Percentiles rank a stretch among this genome's conserved stretches.
Conservation (phyloP, 306 rosid species). For the Delonix regia region DNA sequence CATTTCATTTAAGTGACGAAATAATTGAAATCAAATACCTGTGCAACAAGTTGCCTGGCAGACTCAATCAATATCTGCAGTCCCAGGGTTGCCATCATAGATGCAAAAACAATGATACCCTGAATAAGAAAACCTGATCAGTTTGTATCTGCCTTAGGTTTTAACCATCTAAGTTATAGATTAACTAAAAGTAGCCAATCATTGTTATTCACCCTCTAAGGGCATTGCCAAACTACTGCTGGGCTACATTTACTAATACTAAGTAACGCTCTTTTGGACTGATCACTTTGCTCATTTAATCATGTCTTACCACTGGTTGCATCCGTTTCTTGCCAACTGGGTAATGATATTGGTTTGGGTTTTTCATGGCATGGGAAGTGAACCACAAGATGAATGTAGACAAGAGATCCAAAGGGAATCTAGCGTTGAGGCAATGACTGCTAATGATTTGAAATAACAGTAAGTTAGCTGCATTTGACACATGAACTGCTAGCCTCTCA, state of each 20-base stretch:
- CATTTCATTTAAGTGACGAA: neutral
- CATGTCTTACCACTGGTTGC: constrained; percentile 77
- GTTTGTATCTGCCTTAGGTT: neutral
- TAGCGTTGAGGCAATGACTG: constrained; percentile 84
- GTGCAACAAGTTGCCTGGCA: constrained; percentile 43
- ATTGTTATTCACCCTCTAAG: neutral
- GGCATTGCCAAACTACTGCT: neutral
- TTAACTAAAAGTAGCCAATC: neutral
- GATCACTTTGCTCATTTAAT: neutral
- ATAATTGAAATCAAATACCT: constrained; percentile 40
- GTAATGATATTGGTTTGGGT: constrained; percentile 65
- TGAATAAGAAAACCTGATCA: constrained; percentile 44
- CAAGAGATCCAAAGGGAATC: constrained; percentile 87
- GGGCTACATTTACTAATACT: neutral
- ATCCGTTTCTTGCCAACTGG: constrained; percentile 91
- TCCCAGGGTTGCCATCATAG: constrained; percentile 86
- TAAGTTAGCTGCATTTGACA: constrained; percentile 65
- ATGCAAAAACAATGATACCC: constrained; percentile 91
- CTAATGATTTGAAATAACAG: constrained; percentile 70
- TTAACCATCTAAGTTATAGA: constrained; percentile 6
- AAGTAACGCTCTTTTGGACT: neutral
- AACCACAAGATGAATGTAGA: constrained; percentile 89
- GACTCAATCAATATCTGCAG: constrained; percentile 80
- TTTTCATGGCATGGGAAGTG: constrained; percentile 73
- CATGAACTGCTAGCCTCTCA: constrained; percentile 62